Evolutionary conservation across 441 rosid genomes (phyloP), one percentile per base, ranked within the genome.

Genomic region (Corymbia calophylla): DNA sequence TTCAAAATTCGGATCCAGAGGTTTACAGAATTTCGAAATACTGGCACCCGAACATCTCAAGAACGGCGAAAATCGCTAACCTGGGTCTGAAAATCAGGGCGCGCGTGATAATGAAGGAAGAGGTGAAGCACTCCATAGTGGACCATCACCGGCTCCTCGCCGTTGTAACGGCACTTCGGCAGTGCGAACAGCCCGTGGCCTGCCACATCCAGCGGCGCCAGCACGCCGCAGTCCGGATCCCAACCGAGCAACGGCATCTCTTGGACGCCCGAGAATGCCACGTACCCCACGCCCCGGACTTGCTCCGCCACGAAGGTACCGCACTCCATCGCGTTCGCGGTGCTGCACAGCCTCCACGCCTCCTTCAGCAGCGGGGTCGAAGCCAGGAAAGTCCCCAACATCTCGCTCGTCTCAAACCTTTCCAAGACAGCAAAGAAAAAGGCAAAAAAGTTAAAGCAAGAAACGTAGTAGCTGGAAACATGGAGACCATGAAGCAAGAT

Each of bases 341-440:
- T 70, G 70, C 90, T 66, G 94, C 97, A 95, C 2, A 92, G 87
- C 80, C 90, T 90, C 97, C 98, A 95, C 19, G 99, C 92, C 27
- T 93, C 94, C 32, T 91, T 54, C 25, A 94, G 90, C 81, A 97
- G 51, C 0, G 95, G 93, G 23, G 96, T 95, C 17, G 99, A 94
- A 9, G 94, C 93, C 89, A 97, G 53, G 87, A 94, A 92, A 35
- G 90, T 89, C 11, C 98, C 97, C 82, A 93, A 88, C 90, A 94
- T 91, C 94, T 95, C 99, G 90, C 97, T 95, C 56, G 93, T 94
- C 93, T 96, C 98, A 88, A 94, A 96, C 88, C 96, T 89, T 31
- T 31, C 32, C 73, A 31, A 35, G 17, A 66, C 68, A n/a, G 25
- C 39, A 77, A 44, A 60, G 58, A 35, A 60, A 17, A 31, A 27